Percentiles rank a stretch among this genome's conserved stretches.
Evolutionary conservation across 2,329 filamentous ascomycete genomes (phyloP).

Genomic region (Raffaelea albimanens): DNA sequence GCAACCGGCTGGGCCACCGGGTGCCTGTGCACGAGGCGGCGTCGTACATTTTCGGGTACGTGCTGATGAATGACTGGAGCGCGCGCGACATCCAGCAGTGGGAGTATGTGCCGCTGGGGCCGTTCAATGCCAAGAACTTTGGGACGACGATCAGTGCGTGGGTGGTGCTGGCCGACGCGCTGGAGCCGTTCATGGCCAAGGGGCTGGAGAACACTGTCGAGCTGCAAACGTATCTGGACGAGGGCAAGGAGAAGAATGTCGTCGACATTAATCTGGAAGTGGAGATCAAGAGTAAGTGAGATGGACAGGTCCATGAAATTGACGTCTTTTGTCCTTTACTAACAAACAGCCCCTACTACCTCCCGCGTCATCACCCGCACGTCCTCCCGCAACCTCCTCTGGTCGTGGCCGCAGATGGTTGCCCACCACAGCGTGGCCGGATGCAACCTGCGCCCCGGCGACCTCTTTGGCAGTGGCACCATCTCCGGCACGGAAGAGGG

Average conservation of each 20-base stretch:
- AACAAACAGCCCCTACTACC: no score
- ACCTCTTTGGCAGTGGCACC: conserved; percentile 70
- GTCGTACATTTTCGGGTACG: conserved; percentile 65
- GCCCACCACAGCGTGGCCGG: conserved; percentile 71
- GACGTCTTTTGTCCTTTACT: no score
- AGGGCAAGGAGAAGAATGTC: conserved; percentile 14
- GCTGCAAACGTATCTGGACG: conserved; percentile 17
- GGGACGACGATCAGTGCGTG: conserved; percentile 67
- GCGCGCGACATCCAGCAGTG: conserved; percentile 73
- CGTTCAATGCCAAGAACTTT: conserved; percentile 78
- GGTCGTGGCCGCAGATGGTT: conserved; percentile 77
- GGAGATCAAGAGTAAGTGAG: neutral
- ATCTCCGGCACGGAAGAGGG: conserved; percentile 41
- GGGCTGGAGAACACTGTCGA: conserved; percentile 24
- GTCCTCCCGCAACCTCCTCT: conserved; percentile 55
- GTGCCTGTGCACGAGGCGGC: conserved; percentile 56
- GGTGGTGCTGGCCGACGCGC: conserved; percentile 68
- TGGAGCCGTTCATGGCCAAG: conserved; percentile 43
- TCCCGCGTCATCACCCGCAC: conserved; percentile 38
- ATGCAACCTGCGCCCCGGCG: conserved; percentile 64
- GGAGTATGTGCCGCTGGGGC: conserved; percentile 75
- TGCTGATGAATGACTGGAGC: conserved; percentile 80
- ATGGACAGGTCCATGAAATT: no score
- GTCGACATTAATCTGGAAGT: neutral
- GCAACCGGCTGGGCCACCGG: conserved; percentile 55